Base-by-base conservation (phyloP, 2,329 filamentous ascomycete genomes). In the Furcasterigmium furcatum region DNA sequence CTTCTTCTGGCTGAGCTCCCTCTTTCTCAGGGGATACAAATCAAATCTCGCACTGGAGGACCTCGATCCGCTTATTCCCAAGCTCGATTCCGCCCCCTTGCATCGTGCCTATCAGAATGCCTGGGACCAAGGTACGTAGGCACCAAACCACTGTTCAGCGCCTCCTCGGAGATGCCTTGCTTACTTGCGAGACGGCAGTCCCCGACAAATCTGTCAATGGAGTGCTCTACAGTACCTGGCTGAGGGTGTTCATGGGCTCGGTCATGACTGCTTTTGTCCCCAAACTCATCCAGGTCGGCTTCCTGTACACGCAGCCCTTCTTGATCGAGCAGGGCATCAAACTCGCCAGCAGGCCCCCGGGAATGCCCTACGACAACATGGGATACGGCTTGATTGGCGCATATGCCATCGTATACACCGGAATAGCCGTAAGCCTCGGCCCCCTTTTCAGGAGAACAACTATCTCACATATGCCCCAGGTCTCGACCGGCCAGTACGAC, bases 1-100 rank as follows among this genome's bases (percentile, higher is more conserved):
- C 10, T 80, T 80, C 55, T 72, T 65, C 63, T 80, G 77, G 77
- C 58, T 79, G 36, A 77, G 73, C 46, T 64, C 67, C 3, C 54
- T 82, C 5, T 71, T 82, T 32, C 65, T 64, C 18, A 58, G 61
- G 14, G 76, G 77, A 1, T 79, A 69, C 57, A 65, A 58, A 3
- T 71, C 64, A 5, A 48, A 63, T 4, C 49, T 78, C 5, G 50
- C 57, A 1, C 58, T 76, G 0, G 65, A 71, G 10, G 72, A 57
- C 22, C 20, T 57, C 10, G 52, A 52, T 19, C 44, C 46, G 6
- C 47, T 57, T 3, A 52, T 55, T 14, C 25, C 48, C 9, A 35
- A 45, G 5, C 38, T 56, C 18, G 34, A 49, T 14, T 46, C 48
- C 1, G 45, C 43, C 6, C 29, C 36, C 12, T 41, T 52, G 32